Evolutionary conservation across 2,329 filamentous ascomycete genomes (phyloP).

Genomic region (Seiridium cupressi): DNA sequence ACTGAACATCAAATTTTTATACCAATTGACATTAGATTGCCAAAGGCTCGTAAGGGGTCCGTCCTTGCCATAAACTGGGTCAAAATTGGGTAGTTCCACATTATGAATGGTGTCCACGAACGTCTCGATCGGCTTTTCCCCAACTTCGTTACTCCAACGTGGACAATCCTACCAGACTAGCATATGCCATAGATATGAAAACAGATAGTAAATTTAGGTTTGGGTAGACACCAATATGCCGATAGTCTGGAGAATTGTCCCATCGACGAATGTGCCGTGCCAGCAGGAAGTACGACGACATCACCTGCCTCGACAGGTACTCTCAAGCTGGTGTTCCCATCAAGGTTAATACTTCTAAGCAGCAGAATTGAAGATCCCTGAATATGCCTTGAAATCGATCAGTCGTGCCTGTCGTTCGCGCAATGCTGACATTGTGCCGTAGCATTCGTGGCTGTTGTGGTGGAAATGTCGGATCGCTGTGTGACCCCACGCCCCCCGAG

Average conservation of each 20-base stretch:
- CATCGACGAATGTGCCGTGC: background rate
- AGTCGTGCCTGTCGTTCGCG: background rate
- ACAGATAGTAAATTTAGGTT: background rate
- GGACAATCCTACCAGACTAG: background rate
- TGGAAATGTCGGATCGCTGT: background rate
- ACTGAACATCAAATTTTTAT: background rate
- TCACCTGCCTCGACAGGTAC: background rate
- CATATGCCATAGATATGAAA: background rate
- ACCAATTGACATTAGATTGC: background rate
- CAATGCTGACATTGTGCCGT: background rate
- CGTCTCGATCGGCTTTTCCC: background rate
- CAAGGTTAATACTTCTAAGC: background rate
- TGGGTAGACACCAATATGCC: background rate
- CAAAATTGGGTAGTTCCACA: background rate
- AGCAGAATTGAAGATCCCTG: background rate
- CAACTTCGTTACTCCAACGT: background rate
- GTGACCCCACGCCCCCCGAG: background rate
- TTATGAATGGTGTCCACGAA: background rate
- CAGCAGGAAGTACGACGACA: background rate
- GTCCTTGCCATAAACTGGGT: background rate
- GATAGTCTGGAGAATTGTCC: background rate
- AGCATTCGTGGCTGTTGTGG: background rate
- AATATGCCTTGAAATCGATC: background rate
- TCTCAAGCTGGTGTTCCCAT: background rate
- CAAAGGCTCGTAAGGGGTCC: background rate